phyloP scores from a whole-genome alignment of 2,329 filamentous ascomycete species.

The Phaeosphaeriaceae sp. region DNA sequence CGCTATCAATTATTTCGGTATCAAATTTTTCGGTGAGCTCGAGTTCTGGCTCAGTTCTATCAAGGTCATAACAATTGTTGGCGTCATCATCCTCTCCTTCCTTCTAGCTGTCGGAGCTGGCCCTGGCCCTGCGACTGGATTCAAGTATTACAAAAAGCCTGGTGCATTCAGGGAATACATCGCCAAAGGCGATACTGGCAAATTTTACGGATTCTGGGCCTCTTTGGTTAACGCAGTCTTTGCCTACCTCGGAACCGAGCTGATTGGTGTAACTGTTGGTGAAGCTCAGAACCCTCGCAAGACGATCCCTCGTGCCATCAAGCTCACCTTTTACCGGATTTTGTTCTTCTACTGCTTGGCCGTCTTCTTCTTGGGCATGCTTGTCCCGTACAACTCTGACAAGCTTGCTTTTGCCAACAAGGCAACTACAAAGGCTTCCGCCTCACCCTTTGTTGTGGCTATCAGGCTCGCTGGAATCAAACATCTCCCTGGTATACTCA shows the following conservation, averaged over 20 bases:
- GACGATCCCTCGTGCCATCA: slow-evolving; percentile 78
- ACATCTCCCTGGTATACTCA: slow-evolving; percentile 70
- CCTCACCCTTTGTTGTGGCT: slow-evolving; percentile 78
- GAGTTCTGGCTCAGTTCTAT: slow-evolving; percentile 58
- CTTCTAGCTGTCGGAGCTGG: slow-evolving; percentile 53
- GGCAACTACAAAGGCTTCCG: slow-evolving; percentile 57
- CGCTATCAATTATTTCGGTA: slow-evolving; percentile 60
- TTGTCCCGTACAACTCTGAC: slow-evolving; percentile 72
- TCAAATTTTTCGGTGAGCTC: slow-evolving; percentile 61
- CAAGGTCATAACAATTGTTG: slow-evolving; percentile 55
- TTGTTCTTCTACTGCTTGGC: slow-evolving; percentile 79
- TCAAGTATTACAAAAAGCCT: slow-evolving; percentile 54
- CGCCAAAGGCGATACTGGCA: slow-evolving; percentile 40
- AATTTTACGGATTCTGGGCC: slow-evolving; percentile 63
- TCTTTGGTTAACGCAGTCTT: slow-evolving; percentile 79
- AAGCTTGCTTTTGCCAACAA: slow-evolving; percentile 66
- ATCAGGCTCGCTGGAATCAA: slow-evolving; percentile 69
- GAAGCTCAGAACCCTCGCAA: slow-evolving; percentile 80
- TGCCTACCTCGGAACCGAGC: slow-evolving; percentile 74
- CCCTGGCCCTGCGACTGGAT: slow-evolving; percentile 51
- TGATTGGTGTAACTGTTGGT: slow-evolving; percentile 78
- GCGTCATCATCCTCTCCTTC: slow-evolving; percentile 54
- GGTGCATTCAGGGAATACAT: slow-evolving; percentile 54
- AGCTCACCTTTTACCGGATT: slow-evolving; percentile 82
- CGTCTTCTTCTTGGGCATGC: slow-evolving; percentile 76